Percentiles rank a stretch among this genome's conserved stretches.
phyloP scores from a whole-genome alignment of 1,284 basidiomycete genomes.

The Trichosporon ovoides region DNA sequence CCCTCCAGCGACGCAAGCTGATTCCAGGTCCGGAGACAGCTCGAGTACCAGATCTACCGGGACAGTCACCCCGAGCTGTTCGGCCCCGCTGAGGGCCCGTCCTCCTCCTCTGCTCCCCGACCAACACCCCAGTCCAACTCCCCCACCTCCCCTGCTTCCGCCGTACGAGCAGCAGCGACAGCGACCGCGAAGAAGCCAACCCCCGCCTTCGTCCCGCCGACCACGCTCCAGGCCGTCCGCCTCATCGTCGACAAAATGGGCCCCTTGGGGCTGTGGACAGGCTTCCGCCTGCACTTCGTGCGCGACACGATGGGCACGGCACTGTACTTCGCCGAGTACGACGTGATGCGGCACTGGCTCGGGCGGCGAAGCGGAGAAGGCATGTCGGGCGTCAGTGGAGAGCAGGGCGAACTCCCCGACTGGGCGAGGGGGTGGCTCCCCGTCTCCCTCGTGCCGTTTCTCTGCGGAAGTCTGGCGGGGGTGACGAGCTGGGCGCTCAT shows the following conservation, averaged over 20 bases:
- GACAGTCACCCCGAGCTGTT: constrained; percentile 38
- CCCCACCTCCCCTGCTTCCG: too few species aligned
- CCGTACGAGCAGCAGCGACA: too few species aligned
- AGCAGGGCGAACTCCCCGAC: constrained; percentile 41
- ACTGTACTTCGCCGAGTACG: constrained; percentile 49
- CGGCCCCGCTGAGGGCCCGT: constrained; percentile 5
- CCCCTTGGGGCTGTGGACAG: constrained; percentile 39
- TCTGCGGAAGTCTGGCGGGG: constrained; percentile 47
- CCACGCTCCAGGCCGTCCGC: constrained; percentile 41
- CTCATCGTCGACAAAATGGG: constrained; percentile 36
- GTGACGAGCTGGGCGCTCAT: constrained; percentile 48
- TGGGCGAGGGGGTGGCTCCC: constrained; percentile 44
- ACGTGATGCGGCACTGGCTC: constrained; percentile 45
- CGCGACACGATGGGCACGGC: constrained; percentile 47
- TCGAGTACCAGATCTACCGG: constrained; percentile 77
- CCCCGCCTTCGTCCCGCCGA: constrained; percentile 31
- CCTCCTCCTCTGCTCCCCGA: background rate
- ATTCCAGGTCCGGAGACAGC: constrained; percentile 71
- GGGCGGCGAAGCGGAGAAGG: constrained; percentile 16
- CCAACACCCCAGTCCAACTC: too few species aligned
- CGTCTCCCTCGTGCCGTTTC: constrained; percentile 41
- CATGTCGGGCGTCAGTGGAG: constrained; percentile 9
- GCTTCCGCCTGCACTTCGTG: constrained; percentile 43
- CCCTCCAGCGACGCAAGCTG: background rate
- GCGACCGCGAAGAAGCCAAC: background rate